Percentiles rank a stretch among this genome's conserved stretches.
Evolutionary conservation across 345 rosid genomes (phyloP).

Genomic region (Kandelia obovata): DNA sequence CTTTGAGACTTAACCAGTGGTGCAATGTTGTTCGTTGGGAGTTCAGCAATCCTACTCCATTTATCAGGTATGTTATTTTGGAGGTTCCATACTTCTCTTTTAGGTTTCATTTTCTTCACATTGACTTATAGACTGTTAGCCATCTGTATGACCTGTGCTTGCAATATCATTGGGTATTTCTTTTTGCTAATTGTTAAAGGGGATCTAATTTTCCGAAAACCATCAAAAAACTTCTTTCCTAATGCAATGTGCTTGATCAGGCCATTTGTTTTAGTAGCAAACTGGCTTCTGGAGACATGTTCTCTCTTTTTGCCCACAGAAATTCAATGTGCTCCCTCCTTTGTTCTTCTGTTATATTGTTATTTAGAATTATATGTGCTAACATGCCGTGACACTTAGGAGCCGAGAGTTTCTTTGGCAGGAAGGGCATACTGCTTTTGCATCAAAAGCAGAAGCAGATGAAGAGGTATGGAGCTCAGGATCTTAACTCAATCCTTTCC

Average conservation of each 20-base stretch:
- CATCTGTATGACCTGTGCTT: background rate
- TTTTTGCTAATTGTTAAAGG: too few species aligned
- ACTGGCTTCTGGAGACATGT: background rate
- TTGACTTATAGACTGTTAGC: background rate
- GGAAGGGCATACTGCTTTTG: slow-evolving; percentile 98
- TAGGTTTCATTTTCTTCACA: background rate
- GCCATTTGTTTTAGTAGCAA: too few species aligned
- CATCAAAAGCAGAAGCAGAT: slow-evolving; percentile 81
- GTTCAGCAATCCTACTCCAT: slow-evolving; percentile 96
- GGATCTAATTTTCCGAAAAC: too few species aligned
- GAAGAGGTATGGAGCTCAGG: slow-evolving; percentile 53
- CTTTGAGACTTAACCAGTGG: slow-evolving; percentile 94
- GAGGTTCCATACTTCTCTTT: background rate
- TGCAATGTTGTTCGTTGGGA: slow-evolving; percentile 99
- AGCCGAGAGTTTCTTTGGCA: slow-evolving; percentile 99
- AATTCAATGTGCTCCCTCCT: background rate
- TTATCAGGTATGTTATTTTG: slow-evolving; percentile 65
- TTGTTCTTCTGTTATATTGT: background rate
- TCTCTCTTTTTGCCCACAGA: background rate
- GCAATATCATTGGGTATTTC: too few species aligned
- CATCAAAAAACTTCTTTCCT: too few species aligned
- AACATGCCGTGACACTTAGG: slow-evolving; percentile 34
- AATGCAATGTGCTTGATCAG: too few species aligned
- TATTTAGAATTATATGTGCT: background rate
- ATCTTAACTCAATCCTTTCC: slow-evolving; percentile 15